Evolutionary conservation across 805 yeast genomes (phyloP).

Genomic region (Wickerhamomyces ciferrii): DNA sequence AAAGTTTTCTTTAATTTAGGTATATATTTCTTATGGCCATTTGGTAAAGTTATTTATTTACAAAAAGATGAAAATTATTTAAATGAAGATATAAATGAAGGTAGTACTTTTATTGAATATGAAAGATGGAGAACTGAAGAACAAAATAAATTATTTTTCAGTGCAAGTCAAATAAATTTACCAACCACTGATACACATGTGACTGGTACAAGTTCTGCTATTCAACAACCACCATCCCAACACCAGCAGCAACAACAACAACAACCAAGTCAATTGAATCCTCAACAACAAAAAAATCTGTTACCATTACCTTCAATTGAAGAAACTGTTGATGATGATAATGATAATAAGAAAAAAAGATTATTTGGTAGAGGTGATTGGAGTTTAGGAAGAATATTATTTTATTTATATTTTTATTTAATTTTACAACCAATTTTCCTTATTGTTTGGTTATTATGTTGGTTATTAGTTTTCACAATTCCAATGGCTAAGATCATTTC

Average conservation of each 20-base stretch:
- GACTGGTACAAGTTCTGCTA: not conserved
- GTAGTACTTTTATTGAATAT: constrained; percentile 79
- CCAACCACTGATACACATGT: not conserved
- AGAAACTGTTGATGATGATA: constrained; percentile 11
- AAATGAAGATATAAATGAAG: constrained; percentile 85
- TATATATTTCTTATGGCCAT: constrained; percentile 73
- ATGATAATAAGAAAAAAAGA: constrained; percentile 37
- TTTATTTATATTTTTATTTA: constrained; percentile 65
- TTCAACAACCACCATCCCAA: not conserved
- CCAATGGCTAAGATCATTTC: constrained; percentile 85
- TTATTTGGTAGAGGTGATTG: constrained; percentile 90
- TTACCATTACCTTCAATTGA: constrained; percentile 1
- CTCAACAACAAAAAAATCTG: not conserved
- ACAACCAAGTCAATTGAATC: not conserved
- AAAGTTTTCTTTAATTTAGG: constrained; percentile 57
- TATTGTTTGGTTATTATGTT: constrained; percentile 53
- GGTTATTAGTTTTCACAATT: constrained; percentile 83
- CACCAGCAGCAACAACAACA: not conserved
- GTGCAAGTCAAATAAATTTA: constrained; percentile 19
- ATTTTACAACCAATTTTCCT: constrained; percentile 63
- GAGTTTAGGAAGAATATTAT: constrained; percentile 77
- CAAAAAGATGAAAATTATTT: constrained; percentile 75
- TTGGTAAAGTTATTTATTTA: constrained; percentile 83
- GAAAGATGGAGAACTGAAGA: constrained; percentile 80
- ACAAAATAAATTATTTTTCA: constrained; percentile 73